These are phyloP conservation scores for Comarum palustre DNA, from an alignment of 306 rosid genomes.

Conservation along the genomic window DNA sequence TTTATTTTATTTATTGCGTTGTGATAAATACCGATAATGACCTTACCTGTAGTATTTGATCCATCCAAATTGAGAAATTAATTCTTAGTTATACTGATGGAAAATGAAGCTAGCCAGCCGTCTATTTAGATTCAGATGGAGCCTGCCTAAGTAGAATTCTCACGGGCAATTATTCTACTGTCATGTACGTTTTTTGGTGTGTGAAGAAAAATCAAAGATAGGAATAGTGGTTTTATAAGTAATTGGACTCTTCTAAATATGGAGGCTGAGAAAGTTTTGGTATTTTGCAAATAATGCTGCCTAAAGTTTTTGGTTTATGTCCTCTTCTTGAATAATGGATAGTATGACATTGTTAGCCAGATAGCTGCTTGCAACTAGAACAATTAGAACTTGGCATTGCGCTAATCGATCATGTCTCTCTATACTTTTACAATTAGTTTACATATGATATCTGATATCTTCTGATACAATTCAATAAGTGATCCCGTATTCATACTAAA, in stretches of 20 bases:
- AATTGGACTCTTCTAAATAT: not conserved
- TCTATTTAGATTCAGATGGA: not conserved
- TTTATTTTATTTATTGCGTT: too few relatives aligned
- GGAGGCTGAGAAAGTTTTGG: not conserved
- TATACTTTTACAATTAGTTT: too few relatives aligned
- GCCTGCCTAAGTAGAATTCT: not conserved
- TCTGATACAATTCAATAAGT: too few relatives aligned
- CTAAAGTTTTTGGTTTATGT: too few relatives aligned
- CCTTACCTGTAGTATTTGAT: not conserved
- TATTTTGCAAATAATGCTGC: not conserved
- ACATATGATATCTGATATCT: too few relatives aligned
- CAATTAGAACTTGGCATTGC: too few relatives aligned
- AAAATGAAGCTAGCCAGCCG: not conserved
- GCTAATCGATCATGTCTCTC: too few relatives aligned
- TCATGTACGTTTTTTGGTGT: not conserved
- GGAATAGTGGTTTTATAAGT: not conserved
- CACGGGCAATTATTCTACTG: not conserved
- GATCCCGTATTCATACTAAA: too few relatives aligned
- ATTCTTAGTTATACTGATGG: not conserved
- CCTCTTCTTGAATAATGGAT: too few relatives aligned
- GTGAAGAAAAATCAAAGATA: not conserved
- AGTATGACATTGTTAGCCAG: too few relatives aligned
- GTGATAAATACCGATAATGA: not conserved
- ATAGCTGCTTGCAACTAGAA: too few relatives aligned
- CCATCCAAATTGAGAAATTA: not conserved